A percentile compares a stretch with the other conserved stretches of the same genome.
Conservation (phyloP, 2,329 filamentous ascomycete species). For the Aspergillus sergii region DNA sequence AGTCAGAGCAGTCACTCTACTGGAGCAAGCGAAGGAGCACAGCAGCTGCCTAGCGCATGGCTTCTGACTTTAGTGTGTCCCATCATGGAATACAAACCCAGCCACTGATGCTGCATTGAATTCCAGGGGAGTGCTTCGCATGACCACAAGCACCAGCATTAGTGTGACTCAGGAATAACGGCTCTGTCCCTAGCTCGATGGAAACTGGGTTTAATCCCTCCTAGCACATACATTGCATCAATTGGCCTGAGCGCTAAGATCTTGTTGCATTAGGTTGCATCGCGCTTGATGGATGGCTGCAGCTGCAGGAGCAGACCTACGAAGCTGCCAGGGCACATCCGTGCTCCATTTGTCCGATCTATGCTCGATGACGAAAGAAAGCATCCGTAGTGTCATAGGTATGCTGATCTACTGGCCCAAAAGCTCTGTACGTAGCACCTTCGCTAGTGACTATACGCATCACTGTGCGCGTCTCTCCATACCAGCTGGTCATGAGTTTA, state of each 20-base stretch:
- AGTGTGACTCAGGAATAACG: not conserved
- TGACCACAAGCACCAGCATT: not conserved
- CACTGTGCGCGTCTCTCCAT: not conserved
- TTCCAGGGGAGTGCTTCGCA: not conserved
- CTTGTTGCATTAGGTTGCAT: slow-evolving; percentile 5
- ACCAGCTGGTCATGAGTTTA: not conserved
- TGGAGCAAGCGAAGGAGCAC: not conserved
- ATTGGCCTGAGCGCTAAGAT: slow-evolving; percentile 4
- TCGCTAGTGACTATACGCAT: not conserved
- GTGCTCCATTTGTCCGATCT: not conserved
- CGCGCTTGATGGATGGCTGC: not conserved
- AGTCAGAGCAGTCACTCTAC: not conserved
- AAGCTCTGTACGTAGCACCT: not conserved
- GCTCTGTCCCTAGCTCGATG: not conserved
- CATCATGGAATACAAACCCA: slow-evolving; percentile 3
- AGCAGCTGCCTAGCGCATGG: not conserved
- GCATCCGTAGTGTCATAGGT: not conserved
- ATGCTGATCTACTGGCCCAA: not conserved
- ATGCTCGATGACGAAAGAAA: not conserved
- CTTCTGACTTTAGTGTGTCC: not conserved
- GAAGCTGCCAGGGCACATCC: slow-evolving; percentile 7
- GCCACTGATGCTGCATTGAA: not conserved
- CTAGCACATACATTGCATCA: not conserved
- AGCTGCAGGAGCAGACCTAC: not conserved
- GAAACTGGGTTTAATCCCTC: not conserved